Percentiles rank a stretch among this genome's conserved stretches.
phyloP scores from a whole-genome alignment of 257 asterid genomes.

The Nicotiana paniculata region DNA sequence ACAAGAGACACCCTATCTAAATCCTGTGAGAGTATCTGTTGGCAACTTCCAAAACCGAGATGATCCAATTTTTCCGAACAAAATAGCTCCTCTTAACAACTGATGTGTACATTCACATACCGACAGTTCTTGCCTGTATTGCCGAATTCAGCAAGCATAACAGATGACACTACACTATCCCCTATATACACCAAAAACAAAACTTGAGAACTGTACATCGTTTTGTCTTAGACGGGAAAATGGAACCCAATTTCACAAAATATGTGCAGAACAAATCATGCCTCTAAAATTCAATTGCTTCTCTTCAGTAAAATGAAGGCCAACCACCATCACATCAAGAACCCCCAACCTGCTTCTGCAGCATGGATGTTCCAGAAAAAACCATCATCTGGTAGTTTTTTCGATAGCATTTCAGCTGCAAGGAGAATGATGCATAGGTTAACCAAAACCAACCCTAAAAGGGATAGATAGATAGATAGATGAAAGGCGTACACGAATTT shows the following conservation, averaged over 20 bases:
- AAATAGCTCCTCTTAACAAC: neutral
- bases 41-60: neutral
- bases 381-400: conserved; percentile 53
- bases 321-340: conserved; percentile 11
- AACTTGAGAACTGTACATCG: conserved; percentile 6
- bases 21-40: neutral
- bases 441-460: neutral
- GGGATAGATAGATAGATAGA: neutral
- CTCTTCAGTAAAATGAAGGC: neutral
- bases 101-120: neutral
- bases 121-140: neutral
- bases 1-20: neutral
- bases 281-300: neutral
- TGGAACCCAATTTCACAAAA: neutral
- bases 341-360: conserved; percentile 43
- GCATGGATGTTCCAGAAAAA: conserved; percentile 63
- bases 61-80: neutral
- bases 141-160: neutral
- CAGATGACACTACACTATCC: conserved; percentile 2
- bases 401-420: conserved; percentile 53
- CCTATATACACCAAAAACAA: conserved; percentile 14
- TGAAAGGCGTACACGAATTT: neutral
- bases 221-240: neutral
- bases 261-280: conserved; percentile 2
- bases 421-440: neutral